Base-by-base conservation (phyloP, 2,329 filamentous ascomycete genomes). In the Aphanocladium album region DNA sequence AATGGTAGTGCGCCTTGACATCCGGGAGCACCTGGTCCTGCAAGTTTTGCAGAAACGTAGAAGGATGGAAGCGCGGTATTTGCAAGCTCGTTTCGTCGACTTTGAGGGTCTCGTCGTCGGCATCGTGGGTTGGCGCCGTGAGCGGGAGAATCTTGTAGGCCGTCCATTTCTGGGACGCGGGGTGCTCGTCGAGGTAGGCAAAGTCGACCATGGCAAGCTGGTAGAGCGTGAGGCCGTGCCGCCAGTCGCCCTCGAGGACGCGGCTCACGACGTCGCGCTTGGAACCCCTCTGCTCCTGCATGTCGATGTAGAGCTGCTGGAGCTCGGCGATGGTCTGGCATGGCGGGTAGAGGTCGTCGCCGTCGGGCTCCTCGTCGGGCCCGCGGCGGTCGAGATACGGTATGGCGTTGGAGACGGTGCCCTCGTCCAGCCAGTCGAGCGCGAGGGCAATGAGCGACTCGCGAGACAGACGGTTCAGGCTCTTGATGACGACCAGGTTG, bases 1-100 rank as follows among this genome's bases (percentile, higher is more conserved):
- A 84, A 67, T 90, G 88, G 72, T 91, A 95, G 73, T 96, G 90
- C 5, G 89, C 89, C 72, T 95, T 96, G 66, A 93, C 84, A 62
- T 95, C 83, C 1, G 91, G 89, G 1, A 90, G 79, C 19, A 92
- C 82, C 69, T 93, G 87, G 45, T 80, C 79, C 66, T 93, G 89
- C 2, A 96, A 83, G 65, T 88, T 89, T 64, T 85, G 84, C 41
- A 96, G 78, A 71, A 96, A 96, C 0, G 88, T 90, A 5, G 89
- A 85, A 1, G 90, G 89, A 68, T 96, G 90, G 68, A 95, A 90
- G 17, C 88, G 86, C 12, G 91, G 90, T 53, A 88, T 76, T 3
- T 72, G 69, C 35, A 86, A 72, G 7, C 79, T 77, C 64, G 76
- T 71, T 52, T 74, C 73, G 67, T 85, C 79, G 16, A 77, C 67